These are phyloP conservation scores for Beauveria australis DNA, from an alignment of 2,329 filamentous ascomycete genomes.

Conservation along the genomic window DNA sequence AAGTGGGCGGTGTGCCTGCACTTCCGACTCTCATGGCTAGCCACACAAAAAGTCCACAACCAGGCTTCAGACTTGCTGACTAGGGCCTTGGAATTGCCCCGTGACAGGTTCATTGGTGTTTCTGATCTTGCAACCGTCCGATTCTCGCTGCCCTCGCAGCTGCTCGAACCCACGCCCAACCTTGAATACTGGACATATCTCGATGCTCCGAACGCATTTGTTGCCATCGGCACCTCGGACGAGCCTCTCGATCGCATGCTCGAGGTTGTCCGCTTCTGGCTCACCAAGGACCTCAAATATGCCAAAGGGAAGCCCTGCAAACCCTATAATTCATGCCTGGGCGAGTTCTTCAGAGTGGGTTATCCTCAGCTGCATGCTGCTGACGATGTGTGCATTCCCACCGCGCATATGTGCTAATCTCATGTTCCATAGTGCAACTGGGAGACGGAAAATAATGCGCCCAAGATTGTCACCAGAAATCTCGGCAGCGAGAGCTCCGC, in stretches of 20 bases:
- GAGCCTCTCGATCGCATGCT: slow-evolving; percentile 90
- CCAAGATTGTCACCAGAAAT: slow-evolving; percentile 48
- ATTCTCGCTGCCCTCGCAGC: slow-evolving; percentile 90
- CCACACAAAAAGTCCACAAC: background rate
- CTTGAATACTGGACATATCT: slow-evolving; percentile 99
- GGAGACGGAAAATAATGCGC: slow-evolving; percentile 77
- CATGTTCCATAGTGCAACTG: slow-evolving; percentile 66
- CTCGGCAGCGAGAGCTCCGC: slow-evolving; percentile 35
- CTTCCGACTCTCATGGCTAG: background rate
- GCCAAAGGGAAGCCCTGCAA: slow-evolving; percentile 98
- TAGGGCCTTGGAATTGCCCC: slow-evolving; percentile 9
- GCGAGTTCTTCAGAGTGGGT: slow-evolving; percentile 90
- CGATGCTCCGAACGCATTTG: slow-evolving; percentile 86
- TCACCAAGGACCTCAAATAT: slow-evolving; percentile 98
- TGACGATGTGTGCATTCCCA: background rate
- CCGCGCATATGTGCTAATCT: background rate
- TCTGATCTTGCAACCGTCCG: slow-evolving; percentile 90
- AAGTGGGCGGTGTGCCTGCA: slow-evolving; percentile 13
- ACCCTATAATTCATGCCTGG: slow-evolving; percentile 93
- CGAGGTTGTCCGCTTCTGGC: slow-evolving; percentile 92
- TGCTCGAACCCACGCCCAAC: slow-evolving; percentile 93
- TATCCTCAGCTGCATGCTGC: background rate
- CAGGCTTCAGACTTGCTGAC: slow-evolving; percentile 19
- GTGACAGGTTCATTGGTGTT: slow-evolving; percentile 80
- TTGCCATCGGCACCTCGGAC: slow-evolving; percentile 76